Evolutionary conservation across 1,284 basidiomycete species (phyloP), one percentile per base, ranked within the genome.

Genomic region (Ustilago trichophora): DNA sequence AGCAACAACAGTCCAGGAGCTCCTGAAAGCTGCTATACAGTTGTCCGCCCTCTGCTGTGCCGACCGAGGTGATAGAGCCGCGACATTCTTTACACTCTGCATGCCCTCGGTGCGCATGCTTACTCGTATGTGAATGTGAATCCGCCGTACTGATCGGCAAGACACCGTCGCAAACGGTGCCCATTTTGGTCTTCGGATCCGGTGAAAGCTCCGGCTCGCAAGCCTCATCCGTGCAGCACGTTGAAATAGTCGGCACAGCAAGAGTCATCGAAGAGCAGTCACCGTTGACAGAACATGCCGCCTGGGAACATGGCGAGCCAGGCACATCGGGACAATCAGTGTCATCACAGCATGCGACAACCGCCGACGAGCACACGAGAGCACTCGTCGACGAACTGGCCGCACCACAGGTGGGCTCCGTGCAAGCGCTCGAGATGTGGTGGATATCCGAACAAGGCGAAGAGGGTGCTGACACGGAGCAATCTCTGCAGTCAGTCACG

Each of bases 11-110:
- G 24, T 70, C 67, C 25, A 70, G 44, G 3, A 70, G 57, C 44
- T 70, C 67, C 19, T 70, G 67, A 16, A 70, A 70, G 47, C 67
- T 70, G 54, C 62, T 54, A 32, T 65, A 70, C 18, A 65, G 22
- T 15, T 47, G 54, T 4, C 62, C 67, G 13, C 43, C 44, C 15
- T 49, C 52, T 15, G 51, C 38, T 22, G 50, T 53, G 5, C 41
- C 41, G 11, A 44, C 35, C 5, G 42, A 47, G 1, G 24, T 32
- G 19, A 50, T 44, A 12, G 66, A 62, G 4, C 65, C 65, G 9
- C 57, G 22, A 41, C 60, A 69, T 15, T 64, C 56, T 4, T 31
- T 47, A n/a, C 60, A 69, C 31, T 69, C 57, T 9, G 42, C 55
- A 37, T 48, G 46, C 13, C 44, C n/a, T n/a, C 22, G 34, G 11